Base-by-base conservation (phyloP, 1,139 yeast species). In the Candida pseudoviswanathii region DNA sequence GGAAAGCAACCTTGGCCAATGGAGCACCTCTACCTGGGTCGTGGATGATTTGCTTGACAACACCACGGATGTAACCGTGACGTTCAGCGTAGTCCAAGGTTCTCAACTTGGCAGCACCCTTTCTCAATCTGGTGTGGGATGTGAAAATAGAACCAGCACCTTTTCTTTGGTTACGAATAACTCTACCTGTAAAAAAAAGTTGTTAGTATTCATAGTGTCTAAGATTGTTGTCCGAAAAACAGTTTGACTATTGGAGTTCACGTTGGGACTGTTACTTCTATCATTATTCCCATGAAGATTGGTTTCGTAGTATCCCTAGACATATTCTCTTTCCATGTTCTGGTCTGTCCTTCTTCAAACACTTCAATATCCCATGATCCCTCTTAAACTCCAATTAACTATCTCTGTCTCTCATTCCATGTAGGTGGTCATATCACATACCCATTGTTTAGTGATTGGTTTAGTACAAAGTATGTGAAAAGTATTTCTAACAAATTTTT, bases 1-100 rank as follows among this genome's bases (percentile, higher is more conserved):
- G 90, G 97, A 94, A 94, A 63, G 82, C 94, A 77, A 94, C 97
- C 84, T 89, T 92, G 71, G 98, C 99, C 73, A 94, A 86, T 75
- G 99, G 99, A 76, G 99, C 99, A 84, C 99, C 99, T 82, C 99
- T 88, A 79, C 99, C 99, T 71, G 99, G 95, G 49, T 94, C 99
- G 84, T 94, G 99, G 81, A 94, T 83, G 81, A 94, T 94, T 80
- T 88, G 95, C 87, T 92, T 92, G 67, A 94, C 98, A 65, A 94
- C 85, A 81, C 99, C 99, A 82, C 98, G 96, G 74, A 91, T 86
- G 92, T 92, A 94, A 74, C 99, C 99, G 79, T 94, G 97, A 80
- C 97, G 95, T 84, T 95, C 99, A 77, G 98, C 96, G 73, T 85
- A 94, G 80, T 94, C 99, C 80, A 94, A 88, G 76, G 96, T 88